Evolutionary conservation across 768 basidiomycete genomes (phyloP).

Genomic region (Lactifluus subvellereus): DNA sequence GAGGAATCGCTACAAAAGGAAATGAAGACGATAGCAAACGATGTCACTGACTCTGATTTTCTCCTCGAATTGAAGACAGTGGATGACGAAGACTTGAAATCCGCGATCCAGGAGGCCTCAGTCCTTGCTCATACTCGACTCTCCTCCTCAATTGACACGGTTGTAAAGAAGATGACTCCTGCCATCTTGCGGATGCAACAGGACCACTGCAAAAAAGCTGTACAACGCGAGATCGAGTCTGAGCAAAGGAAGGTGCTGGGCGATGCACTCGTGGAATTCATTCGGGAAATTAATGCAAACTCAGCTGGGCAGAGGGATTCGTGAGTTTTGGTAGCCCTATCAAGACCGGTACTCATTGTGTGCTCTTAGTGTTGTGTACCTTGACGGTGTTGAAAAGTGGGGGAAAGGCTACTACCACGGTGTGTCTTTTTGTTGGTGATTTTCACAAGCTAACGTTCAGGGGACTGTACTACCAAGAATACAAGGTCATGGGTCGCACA

Average conservation of each 20-base stretch:
- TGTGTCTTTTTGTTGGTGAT: not conserved
- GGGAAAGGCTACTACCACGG: not conserved
- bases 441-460: not conserved
- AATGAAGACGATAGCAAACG: not conserved
- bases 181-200: slow-evolving; percentile 12
- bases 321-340: not conserved
- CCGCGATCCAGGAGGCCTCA: not conserved
- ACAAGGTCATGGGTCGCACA: not conserved
- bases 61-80: slow-evolving; percentile 4
- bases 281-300: not conserved
- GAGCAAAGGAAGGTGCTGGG: not conserved
- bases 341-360: not conserved
- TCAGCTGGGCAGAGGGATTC: not conserved
- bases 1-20: slow-evolving; percentile 5
- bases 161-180: not conserved
- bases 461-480: not conserved
- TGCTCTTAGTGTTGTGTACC: not conserved
- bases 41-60: slow-evolving; percentile 7
- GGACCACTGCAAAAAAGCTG: not conserved
- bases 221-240: not conserved
- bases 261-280: not conserved
- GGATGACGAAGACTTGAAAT: not conserved
- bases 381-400: not conserved
- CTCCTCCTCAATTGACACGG: not conserved
- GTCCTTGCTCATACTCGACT: slow-evolving; percentile 9